These are phyloP conservation scores for Saposhnikovia divaricata DNA, from an alignment of 129 eudicot genomes.

Conservation along the genomic window DNA sequence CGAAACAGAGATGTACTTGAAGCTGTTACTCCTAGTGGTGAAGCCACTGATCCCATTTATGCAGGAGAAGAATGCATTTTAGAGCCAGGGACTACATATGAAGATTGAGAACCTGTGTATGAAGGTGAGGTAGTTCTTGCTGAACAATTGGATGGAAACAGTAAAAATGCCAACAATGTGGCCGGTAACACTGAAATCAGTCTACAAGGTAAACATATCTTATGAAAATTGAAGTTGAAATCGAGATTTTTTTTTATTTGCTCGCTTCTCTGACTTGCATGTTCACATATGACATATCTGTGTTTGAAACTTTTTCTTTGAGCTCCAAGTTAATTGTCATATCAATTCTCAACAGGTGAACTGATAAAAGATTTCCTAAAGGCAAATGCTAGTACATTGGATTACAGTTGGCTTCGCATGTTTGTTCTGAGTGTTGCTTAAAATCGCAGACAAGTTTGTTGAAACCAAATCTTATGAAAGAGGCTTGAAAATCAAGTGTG, in stretches of 20 bases:
- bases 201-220: conserved; percentile 41
- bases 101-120: conserved; percentile 76
- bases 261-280: neutral
- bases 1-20: conserved; percentile 33
- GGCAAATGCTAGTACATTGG: conserved; percentile 41
- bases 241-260: neutral
- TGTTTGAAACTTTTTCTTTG: conserved; percentile 7
- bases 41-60: conserved; percentile 78
- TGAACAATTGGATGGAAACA: conserved; percentile 44
- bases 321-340: conserved; percentile 11
- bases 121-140: conserved; percentile 90
- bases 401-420: neutral
- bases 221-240: neutral
- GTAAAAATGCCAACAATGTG: conserved; percentile 22
- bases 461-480: neutral
- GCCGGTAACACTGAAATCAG: conserved; percentile 41
- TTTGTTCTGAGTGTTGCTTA: neutral
- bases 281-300: neutral
- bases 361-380: conserved; percentile 58
- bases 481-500: neutral
- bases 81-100: conserved; percentile 42
- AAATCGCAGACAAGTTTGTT: neutral
- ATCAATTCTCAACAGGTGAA: conserved; percentile 48
- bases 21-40: conserved; percentile 41
- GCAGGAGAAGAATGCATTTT: conserved; percentile 87